phyloP scores from a whole-genome alignment of 805 yeast genomes.

The Ascoidea rubescens region DNA sequence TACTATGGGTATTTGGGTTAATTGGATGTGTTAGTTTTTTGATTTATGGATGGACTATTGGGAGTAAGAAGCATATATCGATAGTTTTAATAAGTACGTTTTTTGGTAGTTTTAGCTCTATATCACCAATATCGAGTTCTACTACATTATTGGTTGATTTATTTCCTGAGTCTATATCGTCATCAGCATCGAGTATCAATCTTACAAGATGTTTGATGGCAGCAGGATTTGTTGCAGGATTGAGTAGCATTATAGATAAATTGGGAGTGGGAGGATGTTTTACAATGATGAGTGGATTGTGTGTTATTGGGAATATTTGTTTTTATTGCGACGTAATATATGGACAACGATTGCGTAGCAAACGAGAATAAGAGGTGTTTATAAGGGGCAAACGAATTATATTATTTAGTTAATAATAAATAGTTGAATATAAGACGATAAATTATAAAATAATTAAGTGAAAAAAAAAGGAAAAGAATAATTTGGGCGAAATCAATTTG shows the following conservation, averaged over 20 bases:
- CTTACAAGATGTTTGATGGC: conserved; percentile 58
- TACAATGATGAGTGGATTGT: conserved; percentile 50
- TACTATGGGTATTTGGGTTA: conserved; percentile 23
- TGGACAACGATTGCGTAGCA: background rate
- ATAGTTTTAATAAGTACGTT: conserved; percentile 46
- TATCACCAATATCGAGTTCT: conserved; percentile 41
- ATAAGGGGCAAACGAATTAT: too few species aligned
- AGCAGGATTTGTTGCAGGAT: conserved; percentile 57
- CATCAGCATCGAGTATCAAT: conserved; percentile 64
- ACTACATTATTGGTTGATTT: conserved; percentile 67
- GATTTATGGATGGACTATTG: conserved; percentile 65
- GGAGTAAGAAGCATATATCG: conserved; percentile 30
- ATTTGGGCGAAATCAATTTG: too few species aligned
- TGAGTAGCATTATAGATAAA: conserved; percentile 39
- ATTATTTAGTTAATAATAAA: too few species aligned
- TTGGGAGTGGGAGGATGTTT: conserved; percentile 68
- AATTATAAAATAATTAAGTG: too few species aligned
- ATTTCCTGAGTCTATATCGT: conserved; percentile 54
- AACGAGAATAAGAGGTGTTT: too few species aligned
- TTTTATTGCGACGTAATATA: background rate
- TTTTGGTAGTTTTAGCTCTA: conserved; percentile 41
- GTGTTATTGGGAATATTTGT: conserved; percentile 11
- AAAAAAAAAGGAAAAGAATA: too few species aligned
- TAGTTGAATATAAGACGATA: too few species aligned
- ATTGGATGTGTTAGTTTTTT: conserved; percentile 27